phyloP scores from a whole-genome alignment of 257 asterid species.

The Solanum chilense region DNA sequence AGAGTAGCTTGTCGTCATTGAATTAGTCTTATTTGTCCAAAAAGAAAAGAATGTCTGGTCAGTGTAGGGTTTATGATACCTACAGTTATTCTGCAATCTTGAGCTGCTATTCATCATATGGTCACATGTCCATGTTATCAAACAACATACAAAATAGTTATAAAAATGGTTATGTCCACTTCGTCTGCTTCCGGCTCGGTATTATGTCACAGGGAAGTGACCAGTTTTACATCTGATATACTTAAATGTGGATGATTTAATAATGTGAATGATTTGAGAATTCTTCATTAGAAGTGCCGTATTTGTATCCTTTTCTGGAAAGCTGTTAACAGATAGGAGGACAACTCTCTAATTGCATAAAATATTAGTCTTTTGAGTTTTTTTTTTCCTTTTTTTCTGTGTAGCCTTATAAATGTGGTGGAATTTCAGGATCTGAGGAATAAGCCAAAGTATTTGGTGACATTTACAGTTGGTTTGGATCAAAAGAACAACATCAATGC shows the following conservation, averaged over 20 bases:
- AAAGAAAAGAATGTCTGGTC: background rate
- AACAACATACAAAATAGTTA: background rate
- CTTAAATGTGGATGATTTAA: background rate
- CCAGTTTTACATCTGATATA: background rate
- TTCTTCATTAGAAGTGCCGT: background rate
- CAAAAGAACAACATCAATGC: constrained; percentile 68
- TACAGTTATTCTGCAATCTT: background rate
- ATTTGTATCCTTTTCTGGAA: background rate
- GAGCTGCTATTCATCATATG: background rate
- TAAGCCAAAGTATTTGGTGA: constrained; percentile 89
- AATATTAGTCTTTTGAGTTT: background rate
- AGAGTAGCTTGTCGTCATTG: background rate
- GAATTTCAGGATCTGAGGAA: constrained; percentile 72
- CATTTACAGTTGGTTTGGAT: constrained; percentile 86
- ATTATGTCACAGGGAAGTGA: background rate
- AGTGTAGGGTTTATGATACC: background rate
- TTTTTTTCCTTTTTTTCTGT: background rate
- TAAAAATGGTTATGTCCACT: background rate
- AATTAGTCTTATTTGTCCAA: background rate
- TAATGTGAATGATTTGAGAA: background rate
- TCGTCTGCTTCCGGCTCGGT: background rate
- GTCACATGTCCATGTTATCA: background rate
- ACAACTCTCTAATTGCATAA: background rate
- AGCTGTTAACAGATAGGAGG: background rate
- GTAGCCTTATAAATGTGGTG: background rate